Evolutionary conservation across 192 early-diverging fungal species (phyloP).

Genomic region (Podila clonocystis): DNA sequence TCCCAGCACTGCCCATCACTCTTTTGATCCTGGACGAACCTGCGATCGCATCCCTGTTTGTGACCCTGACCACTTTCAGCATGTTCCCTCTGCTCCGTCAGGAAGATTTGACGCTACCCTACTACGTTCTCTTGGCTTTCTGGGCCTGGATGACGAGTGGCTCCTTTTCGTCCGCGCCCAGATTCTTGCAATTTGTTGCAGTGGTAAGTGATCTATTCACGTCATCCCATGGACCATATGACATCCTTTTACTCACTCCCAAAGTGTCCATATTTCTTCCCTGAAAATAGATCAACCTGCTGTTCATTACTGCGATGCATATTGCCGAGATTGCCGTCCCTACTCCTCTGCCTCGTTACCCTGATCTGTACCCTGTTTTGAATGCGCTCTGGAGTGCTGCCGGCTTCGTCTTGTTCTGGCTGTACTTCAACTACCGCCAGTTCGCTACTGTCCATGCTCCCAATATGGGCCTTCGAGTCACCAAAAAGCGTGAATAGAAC

Average conservation of each 20-base stretch:
- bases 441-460: slow-evolving; percentile 44
- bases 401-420: slow-evolving; percentile 71
- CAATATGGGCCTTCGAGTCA: slow-evolving; percentile 31
- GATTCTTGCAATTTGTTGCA: slow-evolving; percentile 23
- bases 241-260: slow-evolving; percentile 2
- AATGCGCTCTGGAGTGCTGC: slow-evolving; percentile 79
- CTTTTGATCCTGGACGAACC: slow-evolving; percentile 79
- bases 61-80: slow-evolving; percentile 81
- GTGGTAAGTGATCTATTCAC: slow-evolving; percentile 21
- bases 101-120: slow-evolving; percentile 79
- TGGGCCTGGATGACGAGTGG: slow-evolving; percentile 75
- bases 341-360: slow-evolving; percentile 75
- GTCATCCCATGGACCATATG: neutral
- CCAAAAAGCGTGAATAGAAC: slow-evolving; percentile 5
- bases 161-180: slow-evolving; percentile 15
- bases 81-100: slow-evolving; percentile 88
- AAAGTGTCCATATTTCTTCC: slow-evolving; percentile 1
- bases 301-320: slow-evolving; percentile 59
- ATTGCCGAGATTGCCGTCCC: slow-evolving; percentile 64
- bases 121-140: slow-evolving; percentile 71
- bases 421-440: slow-evolving; percentile 81
- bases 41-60: slow-evolving; percentile 69
- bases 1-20: slow-evolving; percentile 82
- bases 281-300: slow-evolving; percentile 9
- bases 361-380: slow-evolving; percentile 84